Percentiles rank a stretch among this genome's conserved stretches.
phyloP scores from a whole-genome alignment of 257 asterid species.

The Gentiana straminea region DNA sequence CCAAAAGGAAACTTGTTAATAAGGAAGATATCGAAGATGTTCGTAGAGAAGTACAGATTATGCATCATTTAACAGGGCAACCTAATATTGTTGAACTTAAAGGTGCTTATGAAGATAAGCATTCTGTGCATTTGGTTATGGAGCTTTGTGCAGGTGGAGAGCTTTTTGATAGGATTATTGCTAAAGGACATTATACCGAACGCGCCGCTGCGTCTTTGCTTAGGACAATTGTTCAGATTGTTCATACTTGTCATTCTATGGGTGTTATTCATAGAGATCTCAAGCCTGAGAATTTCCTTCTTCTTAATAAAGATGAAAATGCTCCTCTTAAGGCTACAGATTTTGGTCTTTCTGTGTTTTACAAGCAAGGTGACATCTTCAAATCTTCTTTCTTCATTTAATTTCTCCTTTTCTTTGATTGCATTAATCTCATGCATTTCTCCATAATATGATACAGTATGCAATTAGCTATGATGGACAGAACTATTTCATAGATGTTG shows the following conservation, averaged over 20 bases:
- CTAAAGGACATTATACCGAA: constrained; percentile 78
- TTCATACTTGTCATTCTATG: constrained; percentile 84
- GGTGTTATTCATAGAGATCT: constrained; percentile 93
- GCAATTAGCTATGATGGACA: no score
- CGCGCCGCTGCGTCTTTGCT: constrained; percentile 76
- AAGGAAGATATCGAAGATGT: constrained; percentile 88
- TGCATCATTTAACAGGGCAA: constrained; percentile 84
- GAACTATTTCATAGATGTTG: no score
- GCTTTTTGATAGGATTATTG: constrained; percentile 80
- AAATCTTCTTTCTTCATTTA: no score
- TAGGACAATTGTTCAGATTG: constrained; percentile 79
- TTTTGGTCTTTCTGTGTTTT: constrained; percentile 83
- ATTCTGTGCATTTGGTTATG: constrained; percentile 77
- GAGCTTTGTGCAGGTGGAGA: constrained; percentile 95
- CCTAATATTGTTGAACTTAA: constrained; percentile 63
- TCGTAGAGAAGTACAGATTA: constrained; percentile 81
- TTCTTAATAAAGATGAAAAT: constrained; percentile 60
- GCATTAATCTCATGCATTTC: no score
- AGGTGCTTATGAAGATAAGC: constrained; percentile 89
- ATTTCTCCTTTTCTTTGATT: no score
- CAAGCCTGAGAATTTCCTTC: constrained; percentile 84
- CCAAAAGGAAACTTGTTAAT: constrained; percentile 71
- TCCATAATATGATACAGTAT: no score
- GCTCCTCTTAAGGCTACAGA: constrained; percentile 86
- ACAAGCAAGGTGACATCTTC: constrained; percentile 46